Evolutionary conservation across 2,329 filamentous ascomycete genomes (phyloP).

Genomic region (Scorias spongiosa): DNA sequence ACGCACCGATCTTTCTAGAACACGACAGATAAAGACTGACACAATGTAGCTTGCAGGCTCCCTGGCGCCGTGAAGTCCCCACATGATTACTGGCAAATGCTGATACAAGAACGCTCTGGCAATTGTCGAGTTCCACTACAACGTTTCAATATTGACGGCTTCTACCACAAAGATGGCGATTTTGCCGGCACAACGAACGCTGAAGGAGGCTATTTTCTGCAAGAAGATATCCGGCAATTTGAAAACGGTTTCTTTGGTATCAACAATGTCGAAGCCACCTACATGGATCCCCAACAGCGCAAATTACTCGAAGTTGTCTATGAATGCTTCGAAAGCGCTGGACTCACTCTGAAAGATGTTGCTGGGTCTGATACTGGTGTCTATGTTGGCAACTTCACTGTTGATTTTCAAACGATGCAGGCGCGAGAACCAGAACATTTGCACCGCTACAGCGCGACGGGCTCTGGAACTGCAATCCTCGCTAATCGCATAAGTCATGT

Average conservation of each 20-base stretch:
- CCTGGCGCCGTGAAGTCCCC: too few relatives aligned
- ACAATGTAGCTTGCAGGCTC: too few relatives aligned
- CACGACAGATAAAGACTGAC: not conserved
- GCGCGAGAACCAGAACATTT: too few relatives aligned
- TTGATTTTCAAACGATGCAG: slow-evolving; percentile 13
- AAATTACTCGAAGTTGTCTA: slow-evolving; percentile 12
- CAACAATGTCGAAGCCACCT: slow-evolving; percentile 8
- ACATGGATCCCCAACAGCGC: slow-evolving; percentile 16
- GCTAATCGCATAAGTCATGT: not conserved
- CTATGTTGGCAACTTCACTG: slow-evolving; percentile 19
- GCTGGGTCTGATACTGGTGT: slow-evolving; percentile 16
- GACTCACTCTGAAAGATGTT: not conserved
- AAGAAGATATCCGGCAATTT: slow-evolving; percentile 10
- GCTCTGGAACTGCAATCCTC: not conserved
- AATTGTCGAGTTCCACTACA: too few relatives aligned
- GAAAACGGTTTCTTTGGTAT: slow-evolving; percentile 14
- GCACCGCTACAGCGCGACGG: slow-evolving; percentile 5
- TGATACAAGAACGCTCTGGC: too few relatives aligned
- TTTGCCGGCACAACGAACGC: slow-evolving; percentile 1
- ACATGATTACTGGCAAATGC: too few relatives aligned
- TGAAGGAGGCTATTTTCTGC: slow-evolving; percentile 8
- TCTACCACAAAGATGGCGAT: slow-evolving; percentile 9
- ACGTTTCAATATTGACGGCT: slow-evolving; percentile 10
- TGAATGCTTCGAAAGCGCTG: slow-evolving; percentile 8
- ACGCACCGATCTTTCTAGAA: too few relatives aligned